These are phyloP conservation scores for Eimeria necatrix DNA, from an alignment of 169 alveolate genomes.

Conservation along the genomic window DNA sequence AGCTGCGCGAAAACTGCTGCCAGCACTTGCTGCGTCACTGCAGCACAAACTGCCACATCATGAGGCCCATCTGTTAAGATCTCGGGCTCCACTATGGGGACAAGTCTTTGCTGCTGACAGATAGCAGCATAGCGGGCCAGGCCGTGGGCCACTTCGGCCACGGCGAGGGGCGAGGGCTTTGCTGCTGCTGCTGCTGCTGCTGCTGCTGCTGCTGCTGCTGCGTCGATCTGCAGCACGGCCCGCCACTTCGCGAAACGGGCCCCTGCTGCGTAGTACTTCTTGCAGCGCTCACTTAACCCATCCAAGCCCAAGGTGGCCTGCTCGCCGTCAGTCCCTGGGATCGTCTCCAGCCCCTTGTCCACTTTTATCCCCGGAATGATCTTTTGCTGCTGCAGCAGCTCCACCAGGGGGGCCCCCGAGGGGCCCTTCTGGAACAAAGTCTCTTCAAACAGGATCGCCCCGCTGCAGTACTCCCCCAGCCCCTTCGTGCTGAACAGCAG, in stretches of 20 bases:
- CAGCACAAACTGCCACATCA: slow-evolving; percentile 96
- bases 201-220: slow-evolving; percentile 82
- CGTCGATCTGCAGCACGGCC: slow-evolving; percentile 97
- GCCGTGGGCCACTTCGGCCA: slow-evolving; percentile 97
- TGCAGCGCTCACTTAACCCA: slow-evolving; percentile 97
- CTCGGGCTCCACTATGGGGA: slow-evolving; percentile 99
- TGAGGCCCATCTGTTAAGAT: slow-evolving; percentile 98
- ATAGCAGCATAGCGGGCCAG: slow-evolving; percentile 99
- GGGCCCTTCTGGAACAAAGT: slow-evolving; percentile 97
- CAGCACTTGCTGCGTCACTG: slow-evolving; percentile 96
- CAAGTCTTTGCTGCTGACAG: slow-evolving; percentile 98
- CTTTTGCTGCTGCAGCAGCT: slow-evolving; percentile 92
- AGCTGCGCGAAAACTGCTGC: slow-evolving; percentile 97
- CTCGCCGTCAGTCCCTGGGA: slow-evolving; percentile 96
- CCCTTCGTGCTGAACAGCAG: slow-evolving; percentile 95
- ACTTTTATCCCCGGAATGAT: slow-evolving; percentile 97
- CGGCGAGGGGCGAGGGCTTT: slow-evolving; percentile 96
- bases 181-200: too few relatives aligned
- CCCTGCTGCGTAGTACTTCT: slow-evolving; percentile 97
- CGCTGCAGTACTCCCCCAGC: slow-evolving; percentile 97
- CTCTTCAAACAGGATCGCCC: slow-evolving; percentile 99
- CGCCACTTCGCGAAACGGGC: slow-evolving; percentile 99
- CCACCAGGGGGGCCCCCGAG: slow-evolving; percentile 91
- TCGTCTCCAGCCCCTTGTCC: slow-evolving; percentile 96
- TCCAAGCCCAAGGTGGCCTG: slow-evolving; percentile 96